Conservation (phyloP, 2,329 filamentous ascomycete species). For the Neoascochyta sp. region DNA sequence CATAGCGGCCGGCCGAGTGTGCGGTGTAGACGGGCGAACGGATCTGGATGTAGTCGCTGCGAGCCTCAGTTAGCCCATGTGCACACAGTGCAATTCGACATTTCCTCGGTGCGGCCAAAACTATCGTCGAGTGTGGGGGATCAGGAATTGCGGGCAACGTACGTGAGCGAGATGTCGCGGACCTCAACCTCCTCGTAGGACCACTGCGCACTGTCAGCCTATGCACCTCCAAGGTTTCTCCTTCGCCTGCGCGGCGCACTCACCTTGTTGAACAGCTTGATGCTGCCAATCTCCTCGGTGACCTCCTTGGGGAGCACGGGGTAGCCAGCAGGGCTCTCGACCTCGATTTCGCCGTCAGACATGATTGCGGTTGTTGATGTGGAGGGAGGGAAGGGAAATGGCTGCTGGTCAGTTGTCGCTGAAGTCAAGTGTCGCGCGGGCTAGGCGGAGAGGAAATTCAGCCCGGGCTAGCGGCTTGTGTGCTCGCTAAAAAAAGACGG, state of each 20-base stretch:
- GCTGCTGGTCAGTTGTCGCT: slow-evolving; percentile 30
- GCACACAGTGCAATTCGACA: no score
- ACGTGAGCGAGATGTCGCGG: slow-evolving; percentile 99
- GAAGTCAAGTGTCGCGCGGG: slow-evolving; percentile 16
- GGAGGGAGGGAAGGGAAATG: slow-evolving; percentile 20
- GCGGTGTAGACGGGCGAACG: slow-evolving; percentile 98
- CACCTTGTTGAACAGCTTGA: slow-evolving; percentile 92
- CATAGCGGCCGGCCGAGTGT: slow-evolving; percentile 98
- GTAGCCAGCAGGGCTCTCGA: slow-evolving; percentile 72
- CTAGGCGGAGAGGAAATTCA: no score
- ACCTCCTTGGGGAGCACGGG: slow-evolving; percentile 91
- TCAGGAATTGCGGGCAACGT: slow-evolving; percentile 47
- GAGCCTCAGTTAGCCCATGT: slow-evolving; percentile 34
- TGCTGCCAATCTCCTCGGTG: slow-evolving; percentile 78
- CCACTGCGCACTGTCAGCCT: slow-evolving; percentile 51
- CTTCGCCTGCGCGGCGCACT: slow-evolving; percentile 11
- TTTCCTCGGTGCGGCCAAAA: slow-evolving; percentile 14
- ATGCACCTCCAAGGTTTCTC: slow-evolving; percentile 1
- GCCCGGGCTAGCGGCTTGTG: no score
- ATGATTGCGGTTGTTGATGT: slow-evolving; percentile 50
- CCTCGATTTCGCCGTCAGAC: slow-evolving; percentile 97
- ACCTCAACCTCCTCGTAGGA: slow-evolving; percentile 99
- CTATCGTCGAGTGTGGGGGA: slow-evolving; percentile 8
- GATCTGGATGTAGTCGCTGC: slow-evolving; percentile 99
- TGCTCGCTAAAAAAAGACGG: no score